These are phyloP conservation scores for Aspergillus fructus DNA, from an alignment of 2,329 filamentous ascomycete genomes.

Conservation along the genomic window DNA sequence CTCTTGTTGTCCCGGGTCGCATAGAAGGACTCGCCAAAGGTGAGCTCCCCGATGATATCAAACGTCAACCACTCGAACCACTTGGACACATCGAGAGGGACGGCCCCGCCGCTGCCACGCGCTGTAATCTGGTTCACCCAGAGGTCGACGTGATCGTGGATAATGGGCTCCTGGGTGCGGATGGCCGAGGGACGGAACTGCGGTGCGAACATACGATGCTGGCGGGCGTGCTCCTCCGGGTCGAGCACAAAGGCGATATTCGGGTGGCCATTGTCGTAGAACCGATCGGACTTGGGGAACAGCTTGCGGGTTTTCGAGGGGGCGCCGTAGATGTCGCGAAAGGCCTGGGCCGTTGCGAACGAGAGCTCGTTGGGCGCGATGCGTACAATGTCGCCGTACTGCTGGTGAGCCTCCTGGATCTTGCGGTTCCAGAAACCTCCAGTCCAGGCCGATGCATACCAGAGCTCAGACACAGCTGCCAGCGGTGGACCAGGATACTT, in stretches of 20 bases:
- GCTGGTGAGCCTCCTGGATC: background rate
- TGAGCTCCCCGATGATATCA: slow-evolving; percentile 9
- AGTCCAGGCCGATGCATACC: background rate
- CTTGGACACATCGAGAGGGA: slow-evolving; percentile 11
- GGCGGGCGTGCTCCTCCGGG: background rate
- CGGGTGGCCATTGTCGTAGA: background rate
- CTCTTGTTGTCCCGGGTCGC: background rate
- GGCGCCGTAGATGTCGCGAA: background rate
- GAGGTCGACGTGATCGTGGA: background rate
- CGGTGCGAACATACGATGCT: background rate
- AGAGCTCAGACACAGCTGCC: background rate
- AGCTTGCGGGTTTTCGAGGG: background rate
- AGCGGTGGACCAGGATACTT: background rate
- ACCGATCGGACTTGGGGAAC: slow-evolving; percentile 1
- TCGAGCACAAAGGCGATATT: background rate
- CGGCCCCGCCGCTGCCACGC: background rate
- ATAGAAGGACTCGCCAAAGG: slow-evolving; percentile 4
- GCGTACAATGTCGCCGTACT: background rate
- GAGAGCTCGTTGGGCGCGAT: slow-evolving; percentile 1
- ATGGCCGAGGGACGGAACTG: background rate
- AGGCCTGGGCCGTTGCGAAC: background rate
- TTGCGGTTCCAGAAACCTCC: background rate
- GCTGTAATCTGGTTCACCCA: background rate
- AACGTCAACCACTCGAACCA: slow-evolving; percentile 9
- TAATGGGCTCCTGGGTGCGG: background rate